Evolutionary conservation across 345 rosid genomes (phyloP).

Genomic region (Rhizophora apiculata): DNA sequence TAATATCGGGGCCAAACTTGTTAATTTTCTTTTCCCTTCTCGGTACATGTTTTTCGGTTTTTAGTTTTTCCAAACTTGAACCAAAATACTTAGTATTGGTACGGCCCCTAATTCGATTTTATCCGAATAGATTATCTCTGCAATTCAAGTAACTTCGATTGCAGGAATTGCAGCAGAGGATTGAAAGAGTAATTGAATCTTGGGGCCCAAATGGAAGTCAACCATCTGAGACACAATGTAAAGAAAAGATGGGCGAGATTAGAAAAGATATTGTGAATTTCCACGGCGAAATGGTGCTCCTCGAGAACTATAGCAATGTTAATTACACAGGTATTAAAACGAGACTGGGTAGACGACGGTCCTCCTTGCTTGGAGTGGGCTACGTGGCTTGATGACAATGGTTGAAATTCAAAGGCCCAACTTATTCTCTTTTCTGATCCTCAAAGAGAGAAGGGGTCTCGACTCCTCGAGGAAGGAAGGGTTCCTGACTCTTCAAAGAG

Average conservation of each 20-base stretch:
- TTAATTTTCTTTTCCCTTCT: too few relatives aligned
- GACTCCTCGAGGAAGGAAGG: rapidly evolving
- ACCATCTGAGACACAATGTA: slow-evolving; percentile 39
- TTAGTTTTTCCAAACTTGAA: too few relatives aligned
- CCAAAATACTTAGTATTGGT: too few relatives aligned
- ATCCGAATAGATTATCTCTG: not conserved
- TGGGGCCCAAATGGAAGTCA: slow-evolving; percentile 45
- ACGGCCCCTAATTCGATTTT: not conserved
- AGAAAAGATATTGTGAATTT: slow-evolving; percentile 72
- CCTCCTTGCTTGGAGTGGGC: too few relatives aligned
- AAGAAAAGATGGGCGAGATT: slow-evolving; percentile 50
- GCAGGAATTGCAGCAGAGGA: slow-evolving; percentile 65
- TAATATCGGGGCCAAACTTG: too few relatives aligned
- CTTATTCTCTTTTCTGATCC: too few relatives aligned
- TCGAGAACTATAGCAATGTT: slow-evolving; percentile 76
- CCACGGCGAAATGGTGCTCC: slow-evolving; percentile 92
- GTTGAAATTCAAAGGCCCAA: too few relatives aligned
- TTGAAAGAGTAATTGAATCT: slow-evolving; percentile 37
- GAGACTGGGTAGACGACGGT: too few relatives aligned
- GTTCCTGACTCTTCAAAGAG: too few relatives aligned
- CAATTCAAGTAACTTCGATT: not conserved
- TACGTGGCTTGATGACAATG: not conserved
- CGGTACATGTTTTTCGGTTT: too few relatives aligned
- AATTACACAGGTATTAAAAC: slow-evolving; percentile 65
- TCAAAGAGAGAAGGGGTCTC: too few relatives aligned